These are phyloP conservation scores for Sanghuangporus sanghuang DNA, from an alignment of 1,284 basidiomycete genomes.

Conservation along the genomic window DNA sequence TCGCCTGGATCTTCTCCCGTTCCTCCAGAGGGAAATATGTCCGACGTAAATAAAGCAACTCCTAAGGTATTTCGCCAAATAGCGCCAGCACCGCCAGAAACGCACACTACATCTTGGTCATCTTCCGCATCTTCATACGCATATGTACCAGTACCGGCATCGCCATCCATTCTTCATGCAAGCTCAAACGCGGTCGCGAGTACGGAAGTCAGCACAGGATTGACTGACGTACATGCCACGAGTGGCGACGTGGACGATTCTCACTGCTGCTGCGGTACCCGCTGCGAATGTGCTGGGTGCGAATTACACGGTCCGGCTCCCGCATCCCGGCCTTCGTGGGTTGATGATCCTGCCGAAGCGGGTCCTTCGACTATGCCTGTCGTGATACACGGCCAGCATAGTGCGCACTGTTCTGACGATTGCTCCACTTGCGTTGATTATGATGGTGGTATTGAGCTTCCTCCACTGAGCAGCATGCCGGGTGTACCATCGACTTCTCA, in stretches of 20 bases:
- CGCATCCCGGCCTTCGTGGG: background rate
- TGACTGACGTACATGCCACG: conserved; percentile 19
- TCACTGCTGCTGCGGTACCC: conserved; percentile 64
- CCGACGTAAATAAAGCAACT: background rate
- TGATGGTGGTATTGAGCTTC: conserved; percentile 38
- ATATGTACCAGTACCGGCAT: background rate
- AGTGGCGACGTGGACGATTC: conserved; percentile 41
- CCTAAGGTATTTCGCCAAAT: background rate
- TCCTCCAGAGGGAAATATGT: background rate
- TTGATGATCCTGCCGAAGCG: conserved; percentile 2
- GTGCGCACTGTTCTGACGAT: conserved; percentile 42
- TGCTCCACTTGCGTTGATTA: conserved; percentile 64
- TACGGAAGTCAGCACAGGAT: background rate
- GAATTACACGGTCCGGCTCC: conserved; percentile 54
- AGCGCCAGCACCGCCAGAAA: background rate
- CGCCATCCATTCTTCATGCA: background rate
- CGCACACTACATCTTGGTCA: background rate
- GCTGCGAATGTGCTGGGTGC: conserved; percentile 72
- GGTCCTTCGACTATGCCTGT: background rate
- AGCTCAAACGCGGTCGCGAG: background rate
- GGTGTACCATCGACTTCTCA: conserved; percentile 16
- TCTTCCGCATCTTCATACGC: background rate
- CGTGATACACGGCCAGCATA: background rate
- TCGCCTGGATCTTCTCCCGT: background rate
- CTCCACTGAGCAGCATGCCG: conserved; percentile 20